These are phyloP conservation scores for Teunomyces stri DNA, from an alignment of 805 yeast genomes.

Conservation along the genomic window DNA sequence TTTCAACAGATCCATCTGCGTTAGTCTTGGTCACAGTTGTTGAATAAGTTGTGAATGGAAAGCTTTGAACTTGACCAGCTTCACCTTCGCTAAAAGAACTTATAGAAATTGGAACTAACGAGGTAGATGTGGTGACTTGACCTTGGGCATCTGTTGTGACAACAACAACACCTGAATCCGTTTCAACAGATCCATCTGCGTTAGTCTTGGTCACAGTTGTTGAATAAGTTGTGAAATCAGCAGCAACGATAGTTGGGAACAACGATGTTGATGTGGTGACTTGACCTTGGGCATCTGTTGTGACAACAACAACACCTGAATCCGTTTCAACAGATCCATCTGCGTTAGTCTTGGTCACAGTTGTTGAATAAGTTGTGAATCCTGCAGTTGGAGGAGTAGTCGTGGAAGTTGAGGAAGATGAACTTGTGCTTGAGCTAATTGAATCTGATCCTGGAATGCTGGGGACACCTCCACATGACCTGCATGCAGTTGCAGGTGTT, in stretches of 20 bases:
- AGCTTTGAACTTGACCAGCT: too few species aligned
- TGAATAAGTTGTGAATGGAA: too few species aligned
- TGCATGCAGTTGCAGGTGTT: constrained; percentile 3
- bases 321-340: too few species aligned
- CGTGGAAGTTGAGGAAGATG: not conserved
- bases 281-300: too few species aligned
- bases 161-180: constrained; percentile 17
- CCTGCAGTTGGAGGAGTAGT: not conserved
- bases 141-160: constrained; percentile 17
- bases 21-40: too few species aligned
- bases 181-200: constrained; percentile 13
- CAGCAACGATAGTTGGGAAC: not conserved
- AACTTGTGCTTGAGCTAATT: not conserved
- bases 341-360: too few species aligned
- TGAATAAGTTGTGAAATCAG: constrained; percentile 12
- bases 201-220: constrained; percentile 16
- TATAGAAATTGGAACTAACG: too few species aligned
- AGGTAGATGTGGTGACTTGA: constrained; percentile 12
- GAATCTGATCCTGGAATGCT: not conserved
- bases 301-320: too few species aligned
- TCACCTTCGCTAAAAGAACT: too few species aligned
- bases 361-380: constrained; percentile 7
- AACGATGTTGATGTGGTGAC: too few species aligned
- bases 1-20: too few species aligned
- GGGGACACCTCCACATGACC: constrained; percentile 1